Evolutionary conservation across 306 rosid species (phyloP), one percentile per base, ranked within the genome.

Genomic region (Cicer bijugum): DNA sequence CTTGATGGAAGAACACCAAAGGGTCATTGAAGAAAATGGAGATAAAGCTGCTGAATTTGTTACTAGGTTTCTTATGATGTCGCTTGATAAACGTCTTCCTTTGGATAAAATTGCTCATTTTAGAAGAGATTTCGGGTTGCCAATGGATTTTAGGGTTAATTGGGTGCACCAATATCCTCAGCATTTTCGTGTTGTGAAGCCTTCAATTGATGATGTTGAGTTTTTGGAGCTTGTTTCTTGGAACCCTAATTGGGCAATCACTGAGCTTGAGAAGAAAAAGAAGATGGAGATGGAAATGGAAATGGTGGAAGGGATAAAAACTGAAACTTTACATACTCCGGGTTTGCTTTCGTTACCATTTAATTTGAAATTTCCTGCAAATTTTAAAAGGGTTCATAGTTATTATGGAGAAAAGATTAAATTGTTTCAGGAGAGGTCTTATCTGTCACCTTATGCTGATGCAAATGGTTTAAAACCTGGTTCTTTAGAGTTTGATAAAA

Each of bases 391-490:
- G 85, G 73, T 78, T n/a, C 73, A 69, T 81, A 47, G 85, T 10
- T 81, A 59, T 40, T 81, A 59, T 77, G 66, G 87, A 43, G 92
- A 90, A 73, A 86, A 86, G 65, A 85, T 93, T 33, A 84, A 88
- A 4, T 82, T 85, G 62, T 93, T 93, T 80, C 97, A 91, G 74
- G 82, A 84, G 60, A 84, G 90, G 78, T 62, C 92, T 65, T 89
- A 89, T 80, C 63, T 93, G 70, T 91, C 97, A 37, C 98, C 98
- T 1, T 91, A 93, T 74, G 95, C 98, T 0, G 96, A 91, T 78
- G 94, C 97, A 6, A 65, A 74, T 3, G 97, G 78, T 28, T 90
- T 87, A 0, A 65, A 82, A 72, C 80, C 94, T 6, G 96, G 98
- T 1, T 88, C 94, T 0, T 81, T 72, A n/a, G 96, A 89, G 64